Evolutionary conservation across 2,329 filamentous ascomycete genomes (phyloP), one percentile per base, ranked within the genome.

Genomic region (Ceratocystis destructans): DNA sequence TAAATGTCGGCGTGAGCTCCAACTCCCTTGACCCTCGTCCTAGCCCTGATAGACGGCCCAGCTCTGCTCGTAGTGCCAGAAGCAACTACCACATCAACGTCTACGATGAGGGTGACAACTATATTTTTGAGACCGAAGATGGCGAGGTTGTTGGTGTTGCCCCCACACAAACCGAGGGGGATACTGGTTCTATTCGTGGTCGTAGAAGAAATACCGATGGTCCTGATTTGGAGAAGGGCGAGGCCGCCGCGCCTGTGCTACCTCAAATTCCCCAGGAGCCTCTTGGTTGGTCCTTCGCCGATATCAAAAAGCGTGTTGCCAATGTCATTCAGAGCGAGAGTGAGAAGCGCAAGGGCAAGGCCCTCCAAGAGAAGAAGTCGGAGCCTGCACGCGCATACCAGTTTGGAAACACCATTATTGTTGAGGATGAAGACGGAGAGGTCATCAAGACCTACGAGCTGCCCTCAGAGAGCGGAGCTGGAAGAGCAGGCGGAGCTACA

Each of bases 371-470:
- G 46, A 80, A 83, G 64, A 82, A 78, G 70, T 81, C 85, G 70
- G 87, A 88, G 66, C 88, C 89, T 12, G 90, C 90, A n/a, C 79
- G 87, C 61, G 89, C 89, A 4, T 95, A 92, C 73, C 89, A 92
- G 70, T 93, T 90, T 72, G 90, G 90, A 69, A 92, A 90, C 73
- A 92, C 82, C 78, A 90, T 95, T 70, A 93, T 95, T 73, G 88
- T 95, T 17, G 89, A 95, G 76, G 89, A 95, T 69, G 87, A 89
- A 74, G 87, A 92, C 71, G 89, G 89, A 55, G 90, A 95, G 73
- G 90, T 95, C 41, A 83, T 95, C 73, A 92, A 92, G 77, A 86
- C 89, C 66, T 92, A 91, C 72, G 86, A 92, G 69, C 81, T 93
- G 33, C 86, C 87, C 0, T 77, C 80, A 0, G 75, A 82, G 31